Evolutionary conservation across 192 early-diverging fungal genomes (phyloP), one percentile per base, ranked within the genome.

Genomic region (Diversispora epigaea): DNA sequence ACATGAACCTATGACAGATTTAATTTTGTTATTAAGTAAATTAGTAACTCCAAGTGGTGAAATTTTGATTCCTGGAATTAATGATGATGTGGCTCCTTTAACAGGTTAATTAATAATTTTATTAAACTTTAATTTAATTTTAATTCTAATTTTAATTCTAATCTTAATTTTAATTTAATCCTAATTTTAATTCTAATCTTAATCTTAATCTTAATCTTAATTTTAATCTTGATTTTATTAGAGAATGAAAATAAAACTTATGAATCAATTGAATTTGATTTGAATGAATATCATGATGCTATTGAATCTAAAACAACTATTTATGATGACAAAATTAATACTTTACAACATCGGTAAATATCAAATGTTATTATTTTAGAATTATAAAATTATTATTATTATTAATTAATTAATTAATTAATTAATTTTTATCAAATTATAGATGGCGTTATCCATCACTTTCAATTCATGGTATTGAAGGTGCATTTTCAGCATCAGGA

Each of bases 1-100:
- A 69, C 95, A 99, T 80, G 97, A 99, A 85, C 97, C 97, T 66
- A 99, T 99, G 97, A 93, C 93, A 45, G 97, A 99, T 81, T 84
- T 99, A 75, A 81, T 94, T 77, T 79, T 86, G 55, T 77, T 99
- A 64, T 89, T 99, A 87, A 80, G 85, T 77, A 92, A 87, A 79
- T 86, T 99, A 67, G 95, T 98, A 66, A 84, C 86, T 46, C 89
- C 89, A 56, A 80, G 92, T 73, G 97, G 97, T 66, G 87, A 91
- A 80, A 98, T 99, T 78, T 87, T 94, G 62, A 85, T 99, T 65
- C 94, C 96, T 25, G 95, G 95, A 67, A 92, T 96, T 78, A 87
- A 91, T 83, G 95, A 99, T 82, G 86, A 94, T 77, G 97, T 99
- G 12, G 92, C 91, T 52, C 80, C 91, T 43, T 83, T 96, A 22